phyloP scores from a whole-genome alignment of 2,329 filamentous ascomycete genomes.

The Epichloe typhina region DNA sequence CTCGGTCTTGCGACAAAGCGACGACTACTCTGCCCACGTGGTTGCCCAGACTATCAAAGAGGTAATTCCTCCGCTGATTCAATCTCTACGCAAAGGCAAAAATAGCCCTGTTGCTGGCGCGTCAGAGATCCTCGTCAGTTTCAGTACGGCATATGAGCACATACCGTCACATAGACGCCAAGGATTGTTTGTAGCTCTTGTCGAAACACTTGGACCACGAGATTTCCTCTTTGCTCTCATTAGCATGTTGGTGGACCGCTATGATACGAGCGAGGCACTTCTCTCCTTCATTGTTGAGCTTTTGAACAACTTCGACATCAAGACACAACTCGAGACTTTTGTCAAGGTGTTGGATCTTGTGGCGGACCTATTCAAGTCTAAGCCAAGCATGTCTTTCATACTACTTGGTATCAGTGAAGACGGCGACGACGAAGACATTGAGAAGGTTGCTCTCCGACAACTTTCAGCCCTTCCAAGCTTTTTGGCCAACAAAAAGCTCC shows the following conservation, averaged over 20 bases:
- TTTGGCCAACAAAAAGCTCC: constrained; percentile 45
- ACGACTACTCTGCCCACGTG: constrained; percentile 93
- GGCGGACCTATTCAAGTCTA: constrained; percentile 60
- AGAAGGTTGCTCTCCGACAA: constrained; percentile 39
- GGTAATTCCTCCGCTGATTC: constrained; percentile 82
- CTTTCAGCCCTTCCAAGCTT: constrained; percentile 44
- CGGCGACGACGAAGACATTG: constrained; percentile 32
- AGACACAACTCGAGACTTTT: constrained; percentile 66
- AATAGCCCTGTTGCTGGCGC: constrained; percentile 68
- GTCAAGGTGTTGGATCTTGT: constrained; percentile 65
- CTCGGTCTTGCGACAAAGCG: constrained; percentile 79
- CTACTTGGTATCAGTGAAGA: constrained; percentile 49
- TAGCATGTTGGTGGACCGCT: constrained; percentile 82
- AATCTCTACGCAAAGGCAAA: constrained; percentile 69
- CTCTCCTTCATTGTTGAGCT: constrained; percentile 64
- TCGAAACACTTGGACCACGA: constrained; percentile 69
- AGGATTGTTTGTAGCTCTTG: constrained; percentile 70
- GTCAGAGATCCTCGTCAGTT: constrained; percentile 84
- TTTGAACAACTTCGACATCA: constrained; percentile 56
- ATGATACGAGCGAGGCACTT: constrained; percentile 62
- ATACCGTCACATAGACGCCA: constrained; percentile 78
- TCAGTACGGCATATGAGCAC: constrained; percentile 91
- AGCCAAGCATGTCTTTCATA: constrained; percentile 58
- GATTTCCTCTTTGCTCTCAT: constrained; percentile 83
- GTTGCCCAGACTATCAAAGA: constrained; percentile 90